A percentile compares a stretch with the other conserved stretches of the same genome.
phyloP scores from a whole-genome alignment of 768 basidiomycete species.

The Termitomyces sp. region DNA sequence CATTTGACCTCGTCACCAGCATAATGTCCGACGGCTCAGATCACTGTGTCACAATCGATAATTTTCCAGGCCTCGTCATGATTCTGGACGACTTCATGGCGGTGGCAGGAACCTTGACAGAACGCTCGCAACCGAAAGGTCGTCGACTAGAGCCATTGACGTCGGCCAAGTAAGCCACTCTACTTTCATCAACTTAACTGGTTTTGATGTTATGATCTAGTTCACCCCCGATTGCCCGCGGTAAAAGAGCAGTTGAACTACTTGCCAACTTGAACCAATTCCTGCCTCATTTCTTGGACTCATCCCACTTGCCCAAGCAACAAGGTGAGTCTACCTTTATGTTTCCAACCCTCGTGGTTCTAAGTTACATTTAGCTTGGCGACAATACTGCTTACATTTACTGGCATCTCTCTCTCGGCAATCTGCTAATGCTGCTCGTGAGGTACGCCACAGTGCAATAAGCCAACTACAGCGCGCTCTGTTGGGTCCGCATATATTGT shows the following conservation, averaged over 20 bases:
- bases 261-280: slow-evolving; percentile 67
- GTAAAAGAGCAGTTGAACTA: slow-evolving; percentile 77
- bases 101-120: slow-evolving; percentile 53
- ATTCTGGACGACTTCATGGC: slow-evolving; percentile 85
- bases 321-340: slow-evolving; percentile 30
- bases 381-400: slow-evolving; percentile 67
- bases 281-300: slow-evolving; percentile 53
- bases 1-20: slow-evolving; percentile 71
- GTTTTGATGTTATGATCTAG: slow-evolving; percentile 27
- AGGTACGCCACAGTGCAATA: slow-evolving; percentile 78
- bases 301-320: slow-evolving; percentile 29
- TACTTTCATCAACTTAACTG: not conserved
- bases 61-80: slow-evolving; percentile 72
- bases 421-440: slow-evolving; percentile 76
- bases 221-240: slow-evolving; percentile 74
- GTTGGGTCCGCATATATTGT: slow-evolving; percentile 65
- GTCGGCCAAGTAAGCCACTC: slow-evolving; percentile 39
- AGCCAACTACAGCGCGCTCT: slow-evolving; percentile 79
- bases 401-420: slow-evolving; percentile 72
- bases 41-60: slow-evolving; percentile 66
- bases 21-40: slow-evolving; percentile 60
- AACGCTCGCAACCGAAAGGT: slow-evolving; percentile 49
- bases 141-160: slow-evolving; percentile 46
- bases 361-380: slow-evolving; percentile 54
- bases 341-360: not conserved